Evolutionary conservation across 768 basidiomycete genomes (phyloP).

Genomic region (Rhodotorula babjevae): DNA sequence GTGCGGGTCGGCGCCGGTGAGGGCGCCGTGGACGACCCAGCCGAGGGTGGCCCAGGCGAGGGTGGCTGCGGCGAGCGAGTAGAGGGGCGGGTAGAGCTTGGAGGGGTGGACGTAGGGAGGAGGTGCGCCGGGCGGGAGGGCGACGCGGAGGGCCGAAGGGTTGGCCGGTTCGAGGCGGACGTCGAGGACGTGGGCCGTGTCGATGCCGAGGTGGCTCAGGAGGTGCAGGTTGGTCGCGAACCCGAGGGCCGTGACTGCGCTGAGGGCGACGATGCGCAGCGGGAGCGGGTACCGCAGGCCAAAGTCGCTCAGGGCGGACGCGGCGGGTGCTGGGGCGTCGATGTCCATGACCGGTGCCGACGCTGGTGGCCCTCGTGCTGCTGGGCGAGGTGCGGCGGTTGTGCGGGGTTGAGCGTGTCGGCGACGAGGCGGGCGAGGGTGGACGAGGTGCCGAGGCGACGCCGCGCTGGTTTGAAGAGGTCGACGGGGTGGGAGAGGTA

Average conservation of each 20-base stretch:
- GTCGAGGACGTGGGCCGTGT: conserved; percentile 67
- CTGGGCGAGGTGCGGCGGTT: neutral
- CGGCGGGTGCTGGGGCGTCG: conserved; percentile 1
- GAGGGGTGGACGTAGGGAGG: conserved; percentile 50
- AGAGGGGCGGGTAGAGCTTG: conserved; percentile 56
- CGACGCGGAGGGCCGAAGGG: conserved; percentile 1
- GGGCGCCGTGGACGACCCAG: conserved; percentile 19
- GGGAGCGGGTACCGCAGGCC: conserved; percentile 67
- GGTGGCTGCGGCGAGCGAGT: conserved; percentile 30
- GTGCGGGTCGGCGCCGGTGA: conserved; percentile 17
- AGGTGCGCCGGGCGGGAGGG: conserved; percentile 4
- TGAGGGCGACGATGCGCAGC: conserved; percentile 70
- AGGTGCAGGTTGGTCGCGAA: conserved; percentile 94
- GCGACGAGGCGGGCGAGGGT: too few relatives aligned
- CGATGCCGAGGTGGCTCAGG: conserved; percentile 66
- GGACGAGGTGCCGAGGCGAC: too few relatives aligned
- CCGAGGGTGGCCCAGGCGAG: conserved; percentile 31
- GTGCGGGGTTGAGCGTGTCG: neutral
- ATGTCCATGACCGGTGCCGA: neutral
- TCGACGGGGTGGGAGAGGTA: too few relatives aligned
- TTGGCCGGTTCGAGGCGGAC: conserved; percentile 46
- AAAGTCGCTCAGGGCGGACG: conserved; percentile 22
- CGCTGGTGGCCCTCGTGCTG: neutral
- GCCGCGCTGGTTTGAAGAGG: too few relatives aligned
- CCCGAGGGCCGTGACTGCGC: conserved; percentile 63